Percentiles rank a stretch among this genome's conserved stretches.
These are phyloP conservation scores for Cladophialophora psammophila DNA, from an alignment of 2,329 filamentous ascomycete species.

Conservation along the genomic window DNA sequence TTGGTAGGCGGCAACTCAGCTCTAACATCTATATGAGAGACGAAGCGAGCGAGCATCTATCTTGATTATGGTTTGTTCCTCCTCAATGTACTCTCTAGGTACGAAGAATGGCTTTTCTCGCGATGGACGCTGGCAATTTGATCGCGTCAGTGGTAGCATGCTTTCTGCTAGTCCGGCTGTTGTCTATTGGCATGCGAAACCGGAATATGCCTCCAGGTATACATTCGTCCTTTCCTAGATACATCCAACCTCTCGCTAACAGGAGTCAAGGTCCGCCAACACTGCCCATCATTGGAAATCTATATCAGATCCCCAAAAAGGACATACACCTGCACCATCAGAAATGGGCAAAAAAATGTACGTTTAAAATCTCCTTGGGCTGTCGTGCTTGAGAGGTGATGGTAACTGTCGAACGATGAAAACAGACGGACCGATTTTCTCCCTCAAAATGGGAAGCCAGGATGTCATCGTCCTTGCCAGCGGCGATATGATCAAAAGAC, in stretches of 20 bases:
- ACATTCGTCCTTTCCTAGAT: neutral
- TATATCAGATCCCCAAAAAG: constrained; percentile 53
- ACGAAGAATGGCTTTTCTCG: neutral
- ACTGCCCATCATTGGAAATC: constrained; percentile 57
- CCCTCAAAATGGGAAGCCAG: constrained; percentile 58
- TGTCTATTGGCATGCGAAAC: neutral
- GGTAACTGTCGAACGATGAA: constrained; percentile 47
- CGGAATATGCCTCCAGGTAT: constrained; percentile 15
- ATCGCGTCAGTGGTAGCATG: constrained; percentile 29
- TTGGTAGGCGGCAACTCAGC: too few relatives aligned
- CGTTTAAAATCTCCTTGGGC: constrained; percentile 34
- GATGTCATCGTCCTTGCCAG: constrained; percentile 58
- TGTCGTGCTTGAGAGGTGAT: constrained; percentile 35
- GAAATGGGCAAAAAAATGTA: constrained; percentile 62
- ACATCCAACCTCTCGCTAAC: neutral
- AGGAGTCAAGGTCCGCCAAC: constrained; percentile 50
- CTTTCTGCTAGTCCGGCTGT: constrained; percentile 6
- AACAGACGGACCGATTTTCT: constrained; percentile 54
- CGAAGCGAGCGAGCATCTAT: neutral
- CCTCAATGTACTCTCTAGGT: neutral
- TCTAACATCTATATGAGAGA: neutral
- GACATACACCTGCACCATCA: constrained; percentile 57
- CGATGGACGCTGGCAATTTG: neutral
- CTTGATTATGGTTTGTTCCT: neutral
- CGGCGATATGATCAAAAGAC: constrained; percentile 57